A percentile compares a stretch with the other conserved stretches of the same genome.
phyloP scores from a whole-genome alignment of 306 rosid genomes.

The Chamaecrista fasciculata region DNA sequence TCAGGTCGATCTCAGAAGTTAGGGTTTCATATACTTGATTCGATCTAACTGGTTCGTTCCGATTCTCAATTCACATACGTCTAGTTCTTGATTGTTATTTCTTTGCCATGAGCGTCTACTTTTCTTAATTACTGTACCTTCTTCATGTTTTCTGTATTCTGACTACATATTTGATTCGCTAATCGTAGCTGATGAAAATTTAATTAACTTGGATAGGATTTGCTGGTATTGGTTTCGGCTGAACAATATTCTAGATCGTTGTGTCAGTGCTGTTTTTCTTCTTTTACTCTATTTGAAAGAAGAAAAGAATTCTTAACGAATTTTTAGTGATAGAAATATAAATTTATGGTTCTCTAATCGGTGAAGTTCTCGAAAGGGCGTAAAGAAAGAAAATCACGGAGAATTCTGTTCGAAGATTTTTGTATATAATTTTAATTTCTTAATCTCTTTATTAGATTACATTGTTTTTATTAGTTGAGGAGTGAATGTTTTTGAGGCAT shows the following conservation, averaged over 20 bases:
- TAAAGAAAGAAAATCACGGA: not conserved
- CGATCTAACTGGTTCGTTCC: conserved; percentile 34
- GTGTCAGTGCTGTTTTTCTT: not conserved
- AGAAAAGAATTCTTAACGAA: not conserved
- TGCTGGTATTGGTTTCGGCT: not conserved
- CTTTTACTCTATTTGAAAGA: too few relatives aligned
- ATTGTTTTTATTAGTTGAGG: not conserved
- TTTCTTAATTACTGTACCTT: not conserved
- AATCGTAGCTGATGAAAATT: not conserved
- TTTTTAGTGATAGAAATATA: not conserved
- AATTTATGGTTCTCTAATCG: not conserved
- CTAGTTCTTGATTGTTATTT: not conserved
- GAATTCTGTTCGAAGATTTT: not conserved
- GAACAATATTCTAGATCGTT: not conserved
- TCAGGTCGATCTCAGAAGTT: conserved; percentile 20
- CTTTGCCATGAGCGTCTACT: not conserved
- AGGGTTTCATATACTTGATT: conserved; percentile 21
- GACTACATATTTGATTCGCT: too few relatives aligned
- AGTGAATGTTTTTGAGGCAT: not conserved
- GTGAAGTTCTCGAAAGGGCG: not conserved
- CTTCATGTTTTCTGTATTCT: not conserved
- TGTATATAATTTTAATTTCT: not conserved
- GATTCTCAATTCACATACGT: not conserved
- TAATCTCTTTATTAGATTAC: not conserved
- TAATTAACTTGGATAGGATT: not conserved